phyloP scores from a whole-genome alignment of 2,329 filamentous ascomycete species.

The Colletotrichum cordylinicola region DNA sequence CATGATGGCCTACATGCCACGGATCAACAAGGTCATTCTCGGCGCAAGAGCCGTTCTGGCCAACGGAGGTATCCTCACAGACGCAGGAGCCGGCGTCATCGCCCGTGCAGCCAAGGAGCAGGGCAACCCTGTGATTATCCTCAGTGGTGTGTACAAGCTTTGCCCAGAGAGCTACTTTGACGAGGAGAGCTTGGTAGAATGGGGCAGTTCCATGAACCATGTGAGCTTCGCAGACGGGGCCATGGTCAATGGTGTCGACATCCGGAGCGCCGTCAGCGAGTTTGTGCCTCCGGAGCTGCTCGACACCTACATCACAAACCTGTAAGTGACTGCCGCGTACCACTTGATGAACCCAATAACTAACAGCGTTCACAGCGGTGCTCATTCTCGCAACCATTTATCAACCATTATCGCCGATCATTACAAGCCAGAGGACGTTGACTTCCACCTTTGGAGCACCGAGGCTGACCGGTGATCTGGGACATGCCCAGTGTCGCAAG shows the following conservation, averaged over 20 bases:
- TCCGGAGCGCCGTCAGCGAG: constrained; percentile 82
- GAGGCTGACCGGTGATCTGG: constrained; percentile 33
- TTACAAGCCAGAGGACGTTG: constrained; percentile 76
- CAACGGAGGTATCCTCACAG: constrained; percentile 85
- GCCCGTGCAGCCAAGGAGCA: constrained; percentile 85
- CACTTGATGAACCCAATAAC: neutral
- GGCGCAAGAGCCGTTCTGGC: constrained; percentile 87
- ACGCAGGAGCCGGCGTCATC: constrained; percentile 83
- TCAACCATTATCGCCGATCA: constrained; percentile 77
- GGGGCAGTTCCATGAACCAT: constrained; percentile 80
- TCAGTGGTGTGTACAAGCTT: constrained; percentile 92
- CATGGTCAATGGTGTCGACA: constrained; percentile 78
- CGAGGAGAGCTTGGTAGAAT: constrained; percentile 82
- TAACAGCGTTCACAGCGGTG: constrained; percentile 52
- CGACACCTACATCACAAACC: constrained; percentile 84
- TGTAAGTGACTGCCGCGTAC: constrained; percentile 44
- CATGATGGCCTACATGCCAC: constrained; percentile 92
- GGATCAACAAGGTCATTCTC: constrained; percentile 93
- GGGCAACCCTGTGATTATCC: constrained; percentile 83
- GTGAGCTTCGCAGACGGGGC: constrained; percentile 80
- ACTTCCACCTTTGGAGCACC: constrained; percentile 55
- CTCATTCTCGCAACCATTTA: constrained; percentile 74
- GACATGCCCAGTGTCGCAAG: neutral
- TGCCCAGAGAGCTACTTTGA: constrained; percentile 89
- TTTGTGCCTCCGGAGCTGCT: constrained; percentile 79